Conservation (phyloP, 1,284 basidiomycete species). For the Mrakiaceae sp. region DNA sequence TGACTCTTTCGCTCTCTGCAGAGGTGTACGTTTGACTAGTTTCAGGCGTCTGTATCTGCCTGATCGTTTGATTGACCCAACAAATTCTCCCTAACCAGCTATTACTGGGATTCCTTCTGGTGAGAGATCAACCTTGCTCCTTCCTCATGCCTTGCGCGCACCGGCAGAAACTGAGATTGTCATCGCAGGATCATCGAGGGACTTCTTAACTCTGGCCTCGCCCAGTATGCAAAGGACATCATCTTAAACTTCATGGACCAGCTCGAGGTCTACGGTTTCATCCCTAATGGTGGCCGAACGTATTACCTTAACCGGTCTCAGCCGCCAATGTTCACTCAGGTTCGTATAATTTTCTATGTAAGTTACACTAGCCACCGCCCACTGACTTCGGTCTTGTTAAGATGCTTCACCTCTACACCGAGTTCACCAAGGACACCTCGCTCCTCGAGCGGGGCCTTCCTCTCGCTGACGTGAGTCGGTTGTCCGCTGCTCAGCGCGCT, state of each 20-base stretch:
- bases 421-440: slow-evolving; percentile 47
- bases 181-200: slow-evolving; percentile 57
- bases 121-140: no score
- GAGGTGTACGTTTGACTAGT: no score
- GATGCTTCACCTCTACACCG: slow-evolving; percentile 58
- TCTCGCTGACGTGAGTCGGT: slow-evolving; percentile 42
- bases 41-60: no score
- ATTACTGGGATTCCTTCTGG: neutral
- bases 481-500: no score
- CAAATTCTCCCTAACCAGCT: no score
- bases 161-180: slow-evolving; percentile 24
- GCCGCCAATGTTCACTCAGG: slow-evolving; percentile 68
- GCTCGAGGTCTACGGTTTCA: slow-evolving; percentile 62
- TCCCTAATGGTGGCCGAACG: slow-evolving; percentile 80
- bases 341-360: slow-evolving; percentile 35
- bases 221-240: slow-evolving; percentile 58
- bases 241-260: slow-evolving; percentile 90
- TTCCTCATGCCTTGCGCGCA: no score
- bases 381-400: slow-evolving; percentile 23
- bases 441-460: slow-evolving; percentile 55
- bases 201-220: slow-evolving; percentile 64
- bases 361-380: slow-evolving; percentile 1
- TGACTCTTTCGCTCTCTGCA: no score
- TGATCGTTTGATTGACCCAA: no score
- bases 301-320: slow-evolving; percentile 73